Conservation (phyloP, 768 basidiomycete genomes). For the Leccinum olivaceopallidum region DNA sequence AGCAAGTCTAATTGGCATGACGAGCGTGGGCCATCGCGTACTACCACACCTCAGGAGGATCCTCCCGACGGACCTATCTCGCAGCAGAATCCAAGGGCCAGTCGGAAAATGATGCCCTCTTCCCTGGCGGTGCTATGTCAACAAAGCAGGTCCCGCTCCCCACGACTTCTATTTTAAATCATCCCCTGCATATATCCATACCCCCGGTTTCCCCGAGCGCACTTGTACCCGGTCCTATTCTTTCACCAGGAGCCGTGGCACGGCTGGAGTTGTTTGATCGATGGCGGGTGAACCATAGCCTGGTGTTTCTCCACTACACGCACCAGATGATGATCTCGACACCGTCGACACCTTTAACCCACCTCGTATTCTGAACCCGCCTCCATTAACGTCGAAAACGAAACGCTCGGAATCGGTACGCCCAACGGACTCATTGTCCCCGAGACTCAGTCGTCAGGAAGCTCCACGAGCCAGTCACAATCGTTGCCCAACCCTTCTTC, state of each 20-base stretch:
- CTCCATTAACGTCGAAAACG: conserved; percentile 1
- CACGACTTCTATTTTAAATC: neutral
- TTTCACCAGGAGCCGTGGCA: conserved; percentile 30
- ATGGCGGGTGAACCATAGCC: conserved; percentile 7
- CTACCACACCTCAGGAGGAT: neutral
- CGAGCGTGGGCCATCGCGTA: neutral
- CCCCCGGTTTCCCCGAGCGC: neutral
- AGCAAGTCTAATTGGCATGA: neutral
- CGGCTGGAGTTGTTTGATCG: conserved; percentile 33
- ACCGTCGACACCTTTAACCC: conserved; percentile 3
- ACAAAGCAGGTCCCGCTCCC: neutral
- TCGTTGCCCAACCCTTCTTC: conserved; percentile 1
- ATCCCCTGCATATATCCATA: conserved; percentile 9
- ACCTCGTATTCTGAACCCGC: conserved; percentile 8
- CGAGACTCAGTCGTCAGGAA: conserved; percentile 32
- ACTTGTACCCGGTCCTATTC: conserved; percentile 6
- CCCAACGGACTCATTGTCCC: conserved; percentile 30
- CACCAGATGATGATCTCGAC: neutral
- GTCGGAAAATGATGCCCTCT: neutral
- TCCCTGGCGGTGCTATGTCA: neutral
- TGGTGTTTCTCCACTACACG: neutral
- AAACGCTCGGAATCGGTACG: conserved; percentile 4
- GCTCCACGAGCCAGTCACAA: conserved; percentile 1
- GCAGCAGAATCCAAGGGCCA: neutral
- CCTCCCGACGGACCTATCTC: neutral